Evolutionary conservation across 352 stramenopile species (phyloP), one percentile per base, ranked within the genome.

Genomic region (Pythium rishiriense): DNA sequence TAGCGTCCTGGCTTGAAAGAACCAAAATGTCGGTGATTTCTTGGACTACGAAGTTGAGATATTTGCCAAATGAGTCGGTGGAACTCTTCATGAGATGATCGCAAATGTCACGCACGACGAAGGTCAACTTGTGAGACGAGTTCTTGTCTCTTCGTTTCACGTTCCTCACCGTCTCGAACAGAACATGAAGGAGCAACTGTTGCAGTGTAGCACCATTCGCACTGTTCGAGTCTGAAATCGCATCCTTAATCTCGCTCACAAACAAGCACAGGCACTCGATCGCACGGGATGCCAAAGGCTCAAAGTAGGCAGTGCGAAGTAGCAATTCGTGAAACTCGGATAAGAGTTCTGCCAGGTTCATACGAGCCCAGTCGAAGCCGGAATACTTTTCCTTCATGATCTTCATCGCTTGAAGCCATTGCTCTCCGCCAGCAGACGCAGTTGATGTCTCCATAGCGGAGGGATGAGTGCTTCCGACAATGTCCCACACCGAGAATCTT

Each of bases 21-120:
- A 71, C 74, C 14, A 90, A 64, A 24, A 93, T 82, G 47, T 78
- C 69, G n/a, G 79, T 75, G n/a, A 94, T 87, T 51, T 91, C 78
- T 66, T 88, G 73, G 19, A 96, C 74, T 6, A 94, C 79, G 54
- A 87, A 83, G 21, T 79, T 80, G 21, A 96, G 65, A 50, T 93
- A 93, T 52, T 81, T 88, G n/a, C 87, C 87, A 69, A 94, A 94
- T 26, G 72, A 64, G 12, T 93, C 83, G 0, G 79, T 62, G 0
- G 56, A 79, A 31, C 78, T 78, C 25, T 54, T 67, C 68, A 93
- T 82, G 33, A 87, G 92, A 29, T 72, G 62, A 12, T 92, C 82
- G 56, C 85, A 93, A 14, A 69, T 60, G 24, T 87, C 72, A 17
- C 82, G 81, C 37, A 93, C 68, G n/a, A 89, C 72, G 25, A 75